Percentiles rank a stretch among this genome's conserved stretches.
Conservation (phyloP, 805 yeast species). For the Kodamaea jinghongensis region DNA sequence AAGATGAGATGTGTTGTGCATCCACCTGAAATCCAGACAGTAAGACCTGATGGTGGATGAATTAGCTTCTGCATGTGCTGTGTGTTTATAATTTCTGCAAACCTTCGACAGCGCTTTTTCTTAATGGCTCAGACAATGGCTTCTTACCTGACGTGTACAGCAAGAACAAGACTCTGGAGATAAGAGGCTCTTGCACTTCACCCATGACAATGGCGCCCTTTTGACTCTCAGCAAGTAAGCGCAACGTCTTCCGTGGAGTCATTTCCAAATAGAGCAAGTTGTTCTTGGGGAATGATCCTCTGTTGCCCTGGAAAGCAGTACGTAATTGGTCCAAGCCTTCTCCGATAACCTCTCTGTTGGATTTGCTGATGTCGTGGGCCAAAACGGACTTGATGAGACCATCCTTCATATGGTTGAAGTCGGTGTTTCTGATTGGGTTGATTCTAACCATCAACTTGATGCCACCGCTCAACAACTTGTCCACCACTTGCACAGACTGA, state of each 20-base stretch:
- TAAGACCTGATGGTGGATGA: too few relatives aligned
- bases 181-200: constrained; percentile 53
- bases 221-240: constrained; percentile 26
- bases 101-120: constrained; percentile 41
- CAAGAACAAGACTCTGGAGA: constrained; percentile 66
- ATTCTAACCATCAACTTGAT: constrained; percentile 70
- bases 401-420: constrained; percentile 83
- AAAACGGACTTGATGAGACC: constrained; percentile 81
- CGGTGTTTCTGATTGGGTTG: constrained; percentile 87
- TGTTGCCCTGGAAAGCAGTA: constrained; percentile 52
- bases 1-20: too few relatives aligned
- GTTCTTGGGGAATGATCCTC: constrained; percentile 74
- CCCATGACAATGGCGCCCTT: constrained; percentile 50
- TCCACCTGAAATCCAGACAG: too few relatives aligned
- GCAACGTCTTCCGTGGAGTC: constrained; percentile 28
- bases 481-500: constrained; percentile 52
- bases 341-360: constrained; percentile 35
- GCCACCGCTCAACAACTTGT: constrained; percentile 54
- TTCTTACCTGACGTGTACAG: constrained; percentile 71
- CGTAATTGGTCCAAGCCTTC: constrained; percentile 69
- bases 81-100: constrained; percentile 12
- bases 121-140: constrained; percentile 60
- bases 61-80: too few relatives aligned
- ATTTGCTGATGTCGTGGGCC: constrained; percentile 60
- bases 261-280: constrained; percentile 62